Evolutionary conservation across 257 asterid species (phyloP), one percentile per base, ranked within the genome.

Genomic region (Lavandula angustifolia): DNA sequence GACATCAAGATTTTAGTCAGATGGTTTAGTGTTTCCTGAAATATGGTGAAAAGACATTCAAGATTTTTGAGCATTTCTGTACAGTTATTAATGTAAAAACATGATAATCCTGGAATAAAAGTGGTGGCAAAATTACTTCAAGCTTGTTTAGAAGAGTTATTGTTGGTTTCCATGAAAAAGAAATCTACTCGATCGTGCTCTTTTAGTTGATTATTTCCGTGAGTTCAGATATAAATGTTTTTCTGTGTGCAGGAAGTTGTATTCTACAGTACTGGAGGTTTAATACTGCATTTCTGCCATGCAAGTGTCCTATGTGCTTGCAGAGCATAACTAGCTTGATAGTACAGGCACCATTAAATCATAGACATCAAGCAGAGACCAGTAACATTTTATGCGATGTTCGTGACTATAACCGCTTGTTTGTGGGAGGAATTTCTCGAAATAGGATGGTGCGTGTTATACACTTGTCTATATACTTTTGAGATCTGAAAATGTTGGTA

Each of bases 221-320:
- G n/a, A n/a, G n/a, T n/a, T n/a, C n/a, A n/a, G n/a, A n/a, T n/a
- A n/a, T n/a, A n/a, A n/a, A n/a, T n/a, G n/a, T n/a, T n/a, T 53
- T 46, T 60, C 44, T 54, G 4, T 71, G 46, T 22, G 2, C 75
- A 89, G 96, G 96, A 37, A 78, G 89, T 57, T 89, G 95, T 70
- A 83, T 86, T 75, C 73, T 89, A 78, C 91, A 86, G 76, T 89
- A 86, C 57, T 89, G 96, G 95, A 80, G 84, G 75, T 86, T 73
- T 42, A 68, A 85, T 68, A 77, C 87, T 40, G 81, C 84, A 32
- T 68, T 89, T 70, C 84, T 67, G 67, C 94, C 95, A 43, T 89
- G 96, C 78, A 84, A 66, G 75, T 89, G 96, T 72, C 96, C 96
- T 54, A 86, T 89, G 95, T 89, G 96, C 81, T 81, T 79, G 8